Conservation (phyloP, 331 rosid species). For the Saraca asoca region DNA sequence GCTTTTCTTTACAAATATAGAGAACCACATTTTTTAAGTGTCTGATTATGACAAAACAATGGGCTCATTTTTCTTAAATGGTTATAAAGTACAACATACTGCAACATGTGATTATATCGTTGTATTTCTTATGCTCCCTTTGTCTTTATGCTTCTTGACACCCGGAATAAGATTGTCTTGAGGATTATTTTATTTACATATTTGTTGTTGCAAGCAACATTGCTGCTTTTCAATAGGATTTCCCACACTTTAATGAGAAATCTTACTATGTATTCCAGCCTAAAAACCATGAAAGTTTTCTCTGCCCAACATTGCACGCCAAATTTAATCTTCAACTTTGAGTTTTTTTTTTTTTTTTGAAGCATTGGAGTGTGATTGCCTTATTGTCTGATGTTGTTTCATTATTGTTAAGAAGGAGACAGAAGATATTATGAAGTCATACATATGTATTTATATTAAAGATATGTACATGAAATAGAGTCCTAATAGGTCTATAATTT, state of each 20-base stretch:
- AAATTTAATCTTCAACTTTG: not conserved
- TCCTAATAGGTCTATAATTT: no score
- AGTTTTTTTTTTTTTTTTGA: not conserved
- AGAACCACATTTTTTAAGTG: not conserved
- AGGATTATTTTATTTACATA: not conserved
- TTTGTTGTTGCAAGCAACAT: conserved; percentile 5
- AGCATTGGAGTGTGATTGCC: no score
- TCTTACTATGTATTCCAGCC: conserved; percentile 1
- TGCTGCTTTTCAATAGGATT: not conserved
- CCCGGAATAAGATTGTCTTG: not conserved
- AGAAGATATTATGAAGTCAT: no score
- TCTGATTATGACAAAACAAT: no score
- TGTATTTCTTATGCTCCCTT: no score
- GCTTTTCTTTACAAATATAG: not conserved
- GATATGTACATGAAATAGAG: no score
- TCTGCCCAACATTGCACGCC: not conserved
- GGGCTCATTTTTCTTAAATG: no score
- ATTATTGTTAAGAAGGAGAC: no score
- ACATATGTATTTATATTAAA: no score
- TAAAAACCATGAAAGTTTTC: not conserved
- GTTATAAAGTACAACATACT: not conserved
- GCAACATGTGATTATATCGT: not conserved
- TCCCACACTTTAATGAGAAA: not conserved
- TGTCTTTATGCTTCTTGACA: not conserved
- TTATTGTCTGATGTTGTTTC: no score